Evolutionary conservation across 352 stramenopile genomes (phyloP), one percentile per base, ranked within the genome.

Genomic region (Phytophthora aleatoria): DNA sequence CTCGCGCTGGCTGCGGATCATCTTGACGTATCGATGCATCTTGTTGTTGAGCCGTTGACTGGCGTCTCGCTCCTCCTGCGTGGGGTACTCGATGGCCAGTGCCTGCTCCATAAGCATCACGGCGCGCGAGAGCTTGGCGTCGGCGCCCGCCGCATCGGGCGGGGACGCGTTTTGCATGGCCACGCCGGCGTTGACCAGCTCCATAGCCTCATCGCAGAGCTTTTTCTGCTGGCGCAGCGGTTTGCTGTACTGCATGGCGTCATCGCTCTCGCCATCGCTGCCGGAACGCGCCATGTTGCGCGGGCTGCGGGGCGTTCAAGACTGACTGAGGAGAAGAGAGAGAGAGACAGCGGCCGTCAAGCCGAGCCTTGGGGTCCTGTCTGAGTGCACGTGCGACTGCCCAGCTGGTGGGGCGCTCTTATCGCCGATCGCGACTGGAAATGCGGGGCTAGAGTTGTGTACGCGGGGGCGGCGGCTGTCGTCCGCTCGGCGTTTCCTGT

Each of bases 21-120:
- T 92, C 61, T 94, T 92, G 50, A 92, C 84, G 61, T 94, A 94
- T 16, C 86, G 83, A 45, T 83, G 85, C 83, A 94, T 94, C 76
- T 94, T 94, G 77, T 82, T 92, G 67, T 87, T 88, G 24, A 92
- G 68, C 2, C 82, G 77, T 50, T 86, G 72, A 38, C 79, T 88
- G 20, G 83, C 83, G 41, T 94, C 83, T 12, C 79, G 78, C 63
- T 94, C 85, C 50, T 92, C 86, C 38, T 83, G 66, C 38, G 71
- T 90, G 7, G 72, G 61, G 69, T 91, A 94, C 64, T 92, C 76
- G 53, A 92, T 92, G 38, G 75, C 81, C 11, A 94, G 77, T 45
- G 86, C 86, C 51, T 88, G 49, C 52, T 92, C 82, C 81, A 94
- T 91, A 64, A 92, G 83, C 50, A 67, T 72, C 12, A 94, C 82